phyloP scores from a whole-genome alignment of 352 stramenopile genomes.

The Aphanomyces cochlioides region DNA sequence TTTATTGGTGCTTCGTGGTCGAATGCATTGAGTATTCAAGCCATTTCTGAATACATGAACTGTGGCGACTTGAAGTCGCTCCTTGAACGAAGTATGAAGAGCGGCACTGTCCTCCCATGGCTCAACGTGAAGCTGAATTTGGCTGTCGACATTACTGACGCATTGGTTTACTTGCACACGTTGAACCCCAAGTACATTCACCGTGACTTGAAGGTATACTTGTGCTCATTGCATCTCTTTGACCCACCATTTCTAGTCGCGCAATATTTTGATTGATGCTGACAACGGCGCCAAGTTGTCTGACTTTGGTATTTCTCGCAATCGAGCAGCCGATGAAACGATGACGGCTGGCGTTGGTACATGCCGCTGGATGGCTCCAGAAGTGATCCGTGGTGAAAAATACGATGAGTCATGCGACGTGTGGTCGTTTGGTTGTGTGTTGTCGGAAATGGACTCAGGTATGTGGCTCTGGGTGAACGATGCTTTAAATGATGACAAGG shows the following conservation, averaged over 20 bases:
- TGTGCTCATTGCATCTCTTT: neutral
- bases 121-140: slow-evolving; percentile 65
- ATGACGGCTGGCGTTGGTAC: slow-evolving; percentile 64
- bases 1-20: slow-evolving; percentile 72
- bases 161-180: slow-evolving; percentile 69
- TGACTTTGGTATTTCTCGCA: slow-evolving; percentile 66
- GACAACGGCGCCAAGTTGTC: slow-evolving; percentile 58
- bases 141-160: slow-evolving; percentile 64
- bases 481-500: neutral
- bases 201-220: slow-evolving; percentile 47
- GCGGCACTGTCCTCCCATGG: slow-evolving; percentile 47
- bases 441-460: slow-evolving; percentile 44
- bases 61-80: slow-evolving; percentile 57
- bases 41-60: slow-evolving; percentile 66
- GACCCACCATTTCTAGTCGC: slow-evolving; percentile 33
- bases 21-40: slow-evolving; percentile 57
- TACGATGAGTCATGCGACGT: slow-evolving; percentile 53
- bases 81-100: slow-evolving; percentile 39
- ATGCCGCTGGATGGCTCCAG: slow-evolving; percentile 49
- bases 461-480: neutral
- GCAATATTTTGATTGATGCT: slow-evolving; percentile 63
- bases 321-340: slow-evolving; percentile 49
- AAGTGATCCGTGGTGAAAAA: slow-evolving; percentile 44
- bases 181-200: slow-evolving; percentile 62
- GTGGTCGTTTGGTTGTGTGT: slow-evolving; percentile 51